Base-by-base conservation (phyloP, 2,329 filamentous ascomycete species). In the Arthrobotrys musiformis region DNA sequence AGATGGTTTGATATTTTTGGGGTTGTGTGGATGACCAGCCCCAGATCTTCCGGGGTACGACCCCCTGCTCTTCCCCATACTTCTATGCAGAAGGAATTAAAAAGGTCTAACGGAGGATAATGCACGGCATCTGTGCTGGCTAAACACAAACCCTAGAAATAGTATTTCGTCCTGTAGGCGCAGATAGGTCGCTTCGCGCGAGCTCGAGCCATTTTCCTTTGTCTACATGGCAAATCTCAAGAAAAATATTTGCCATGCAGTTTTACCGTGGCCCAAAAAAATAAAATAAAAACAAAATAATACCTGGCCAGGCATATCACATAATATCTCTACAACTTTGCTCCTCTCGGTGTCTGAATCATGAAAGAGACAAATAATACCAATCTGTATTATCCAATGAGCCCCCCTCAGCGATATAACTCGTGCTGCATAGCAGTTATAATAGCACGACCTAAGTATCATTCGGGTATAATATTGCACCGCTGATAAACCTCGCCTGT, bases 21-120 rank as follows among this genome's bases (percentile, higher is more conserved):
- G 46, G 44, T 62, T 68, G 70, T 75, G 70, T 75, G 70, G 70
- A 68, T 68, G 70, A 62, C 70, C 46, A 63, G 63, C 70, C 70
- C 70, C 70, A 46, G 70, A 63, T 75, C 70, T 67, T 63, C 70
- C 37, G 63, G 70, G 70, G 70, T 75, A 48, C 40, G 33, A 26
- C 62, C 63, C n/a, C 70, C 30, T 75, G 62, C 35, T 52, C 48
- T 68, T 75, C 70, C 70, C 70, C 70, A 75, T 75, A 75, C 54
- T 75, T 69, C 44, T 63, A 35, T 69, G 63, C 56, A 74, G 56
- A 68, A 67, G 62, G 52, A 63, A 63, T 54, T 60, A 67, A 50
- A 60, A 74, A 63, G 40, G 62, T 62, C 40, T 52, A 26, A 28
- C 37, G 35, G 35, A 70, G 58, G 52, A 70, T 70, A 68, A 67